Evolutionary conservation across 768 basidiomycete genomes (phyloP).

Genomic region (Pisolithus microcarpus): DNA sequence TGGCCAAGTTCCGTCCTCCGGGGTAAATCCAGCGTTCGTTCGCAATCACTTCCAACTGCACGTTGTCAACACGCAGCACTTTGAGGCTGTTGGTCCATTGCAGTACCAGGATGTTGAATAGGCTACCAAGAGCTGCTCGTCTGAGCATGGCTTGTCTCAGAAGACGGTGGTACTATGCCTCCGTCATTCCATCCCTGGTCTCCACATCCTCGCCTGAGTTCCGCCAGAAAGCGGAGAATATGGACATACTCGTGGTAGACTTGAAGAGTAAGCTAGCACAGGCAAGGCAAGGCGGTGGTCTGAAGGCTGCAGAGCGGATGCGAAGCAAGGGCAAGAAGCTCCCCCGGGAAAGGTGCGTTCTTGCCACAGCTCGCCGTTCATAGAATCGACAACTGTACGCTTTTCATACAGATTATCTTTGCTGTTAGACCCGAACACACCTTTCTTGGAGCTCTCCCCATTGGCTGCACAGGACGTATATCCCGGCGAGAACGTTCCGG

Average conservation of each 20-base stretch:
- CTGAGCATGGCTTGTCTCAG: slow-evolving; percentile 3
- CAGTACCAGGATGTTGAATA: not conserved
- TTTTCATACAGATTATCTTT: slow-evolving; percentile 47
- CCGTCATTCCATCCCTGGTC: slow-evolving; percentile 64
- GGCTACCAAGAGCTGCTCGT: slow-evolving; percentile 6
- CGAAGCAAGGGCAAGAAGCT: slow-evolving; percentile 71
- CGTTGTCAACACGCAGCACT: not conserved
- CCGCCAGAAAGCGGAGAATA: slow-evolving; percentile 52
- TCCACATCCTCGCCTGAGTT: slow-evolving; percentile 71
- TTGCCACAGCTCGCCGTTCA: not conserved
- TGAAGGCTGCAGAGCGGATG: slow-evolving; percentile 70
- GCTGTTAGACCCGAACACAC: slow-evolving; percentile 78
- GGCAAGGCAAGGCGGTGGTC: slow-evolving; percentile 66
- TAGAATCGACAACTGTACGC: slow-evolving; percentile 2
- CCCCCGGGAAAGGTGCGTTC: slow-evolving; percentile 68
- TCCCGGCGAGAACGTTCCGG: slow-evolving; percentile 64
- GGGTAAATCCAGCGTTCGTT: not conserved
- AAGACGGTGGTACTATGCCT: slow-evolving; percentile 52
- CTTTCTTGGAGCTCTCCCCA: slow-evolving; percentile 83
- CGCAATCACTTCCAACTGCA: not conserved
- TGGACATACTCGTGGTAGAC: slow-evolving; percentile 63
- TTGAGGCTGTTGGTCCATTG: not conserved
- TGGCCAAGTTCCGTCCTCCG: not conserved
- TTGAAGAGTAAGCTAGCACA: slow-evolving; percentile 51
- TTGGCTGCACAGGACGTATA: slow-evolving; percentile 88